phyloP scores from a whole-genome alignment of 352 stramenopile genomes.

The Phytophthora crassamura region DNA sequence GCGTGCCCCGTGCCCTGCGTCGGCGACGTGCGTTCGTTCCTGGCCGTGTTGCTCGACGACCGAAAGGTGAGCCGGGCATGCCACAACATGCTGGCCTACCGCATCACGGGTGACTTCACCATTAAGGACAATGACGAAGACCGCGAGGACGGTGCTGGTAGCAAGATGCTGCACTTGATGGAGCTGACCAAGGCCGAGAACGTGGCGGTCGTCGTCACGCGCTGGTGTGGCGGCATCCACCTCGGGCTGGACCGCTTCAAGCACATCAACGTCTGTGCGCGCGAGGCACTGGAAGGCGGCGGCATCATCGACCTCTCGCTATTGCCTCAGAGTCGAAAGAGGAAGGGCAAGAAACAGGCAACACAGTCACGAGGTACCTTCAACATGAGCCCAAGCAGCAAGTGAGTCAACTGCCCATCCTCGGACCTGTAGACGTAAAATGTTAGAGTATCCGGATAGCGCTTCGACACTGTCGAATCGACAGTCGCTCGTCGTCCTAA shows the following conservation, averaged over 20 bases:
- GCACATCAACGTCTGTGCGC: slow-evolving; percentile 70
- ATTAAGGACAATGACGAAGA: slow-evolving; percentile 85
- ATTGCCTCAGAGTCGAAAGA: slow-evolving; percentile 38
- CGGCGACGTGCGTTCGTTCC: slow-evolving; percentile 67
- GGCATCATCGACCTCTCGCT: slow-evolving; percentile 43
- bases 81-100: slow-evolving; percentile 85
- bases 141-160: slow-evolving; percentile 71
- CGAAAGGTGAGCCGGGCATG: slow-evolving; percentile 74
- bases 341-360: slow-evolving; percentile 43
- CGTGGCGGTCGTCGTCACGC: slow-evolving; percentile 75
- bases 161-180: slow-evolving; percentile 73
- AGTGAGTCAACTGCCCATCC: not conserved
- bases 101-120: slow-evolving; percentile 59
- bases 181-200: slow-evolving; percentile 76
- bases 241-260: slow-evolving; percentile 79
- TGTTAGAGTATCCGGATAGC: not conserved
- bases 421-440: slow-evolving; percentile 14
- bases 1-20: slow-evolving; percentile 49
- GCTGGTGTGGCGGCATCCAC: slow-evolving; percentile 75
- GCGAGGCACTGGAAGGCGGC: slow-evolving; percentile 59
- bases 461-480: too few species aligned
- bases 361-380: slow-evolving; percentile 3
- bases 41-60: slow-evolving; percentile 69
- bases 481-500: not conserved
- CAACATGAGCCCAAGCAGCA: slow-evolving; percentile 8